Percentiles rank a stretch among this genome's conserved stretches.
phyloP scores from a whole-genome alignment of 1,139 yeast species.

The Yamadazyma dendronema region DNA sequence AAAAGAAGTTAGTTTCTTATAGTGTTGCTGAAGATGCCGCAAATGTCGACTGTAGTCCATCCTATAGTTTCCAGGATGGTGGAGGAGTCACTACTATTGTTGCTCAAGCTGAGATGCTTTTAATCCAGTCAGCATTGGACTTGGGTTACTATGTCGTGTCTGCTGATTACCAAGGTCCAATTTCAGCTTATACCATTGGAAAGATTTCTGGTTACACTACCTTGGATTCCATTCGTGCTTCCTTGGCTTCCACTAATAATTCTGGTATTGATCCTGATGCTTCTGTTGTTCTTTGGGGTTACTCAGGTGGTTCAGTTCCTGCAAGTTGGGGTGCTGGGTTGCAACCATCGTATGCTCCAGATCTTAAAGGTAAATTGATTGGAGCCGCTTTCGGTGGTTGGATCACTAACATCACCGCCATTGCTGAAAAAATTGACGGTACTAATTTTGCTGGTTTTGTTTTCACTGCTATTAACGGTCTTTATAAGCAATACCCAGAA shows the following conservation, averaged over 20 bases:
- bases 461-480: conserved; percentile 26
- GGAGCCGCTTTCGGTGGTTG: conserved; percentile 37
- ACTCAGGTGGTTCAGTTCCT: conserved; percentile 42
- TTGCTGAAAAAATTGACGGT: conserved; percentile 27
- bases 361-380: conserved; percentile 21
- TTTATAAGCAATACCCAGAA: conserved; percentile 26
- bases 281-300: conserved; percentile 33
- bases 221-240: conserved; percentile 32
- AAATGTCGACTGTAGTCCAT: conserved; percentile 28
- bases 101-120: conserved; percentile 24
- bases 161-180: conserved; percentile 35
- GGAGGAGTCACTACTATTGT: conserved; percentile 17
- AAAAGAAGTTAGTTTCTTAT: conserved; percentile 27
- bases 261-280: conserved; percentile 31
- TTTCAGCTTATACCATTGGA: conserved; percentile 32
- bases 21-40: conserved; percentile 36
- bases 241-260: conserved; percentile 20
- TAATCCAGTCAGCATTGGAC: conserved; percentile 26
- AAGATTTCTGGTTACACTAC: conserved; percentile 29
- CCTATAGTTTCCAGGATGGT: conserved; percentile 27
- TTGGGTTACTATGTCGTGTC: conserved; percentile 30
- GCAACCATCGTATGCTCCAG: conserved; percentile 36
- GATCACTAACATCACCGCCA: conserved; percentile 24
- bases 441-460: conserved; percentile 25
- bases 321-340: conserved; percentile 37